Conservation (phyloP, 179 eudicot species). For the Amaranthus tricolor region DNA sequence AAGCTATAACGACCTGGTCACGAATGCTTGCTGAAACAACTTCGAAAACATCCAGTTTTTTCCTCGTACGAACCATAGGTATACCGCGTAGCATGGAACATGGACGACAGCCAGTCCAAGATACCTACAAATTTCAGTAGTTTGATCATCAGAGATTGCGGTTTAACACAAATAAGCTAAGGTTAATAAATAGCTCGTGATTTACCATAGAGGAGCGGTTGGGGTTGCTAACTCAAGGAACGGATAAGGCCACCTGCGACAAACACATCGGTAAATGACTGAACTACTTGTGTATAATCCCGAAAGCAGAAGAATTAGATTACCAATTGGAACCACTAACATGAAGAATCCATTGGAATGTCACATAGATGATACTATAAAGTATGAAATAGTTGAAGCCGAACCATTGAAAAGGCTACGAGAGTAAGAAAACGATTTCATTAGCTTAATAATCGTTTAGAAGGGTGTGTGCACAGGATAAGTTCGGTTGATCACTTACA, state of each 20-base stretch:
- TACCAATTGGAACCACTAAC: conserved; percentile 72
- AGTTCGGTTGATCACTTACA: conserved; percentile 40
- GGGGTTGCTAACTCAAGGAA: conserved; percentile 84
- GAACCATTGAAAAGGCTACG: conserved; percentile 74
- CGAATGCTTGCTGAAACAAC: conserved; percentile 52
- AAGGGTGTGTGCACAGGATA: not conserved
- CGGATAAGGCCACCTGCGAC: conserved; percentile 96
- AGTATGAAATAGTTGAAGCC: conserved; percentile 60
- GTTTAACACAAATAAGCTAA: not conserved
- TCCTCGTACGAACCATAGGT: conserved; percentile 52
- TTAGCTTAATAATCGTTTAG: not conserved
- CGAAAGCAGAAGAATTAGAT: not conserved
- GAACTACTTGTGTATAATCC: not conserved
- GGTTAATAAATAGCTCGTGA: not conserved
- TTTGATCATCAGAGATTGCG: not conserved
- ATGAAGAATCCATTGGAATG: conserved; percentile 82
- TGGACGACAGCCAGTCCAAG: conserved; percentile 67
- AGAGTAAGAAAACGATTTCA: not conserved
- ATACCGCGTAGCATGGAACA: conserved; percentile 79
- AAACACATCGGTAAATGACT: not conserved
- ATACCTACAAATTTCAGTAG: conserved; percentile 45
- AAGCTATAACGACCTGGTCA: conserved; percentile 41
- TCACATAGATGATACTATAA: conserved; percentile 57
- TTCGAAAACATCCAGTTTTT: conserved; percentile 54
- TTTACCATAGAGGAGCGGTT: conserved; percentile 87